phyloP scores from a whole-genome alignment of 176 grass and related monocot species.

The Eremochloa ophiuroides region DNA sequence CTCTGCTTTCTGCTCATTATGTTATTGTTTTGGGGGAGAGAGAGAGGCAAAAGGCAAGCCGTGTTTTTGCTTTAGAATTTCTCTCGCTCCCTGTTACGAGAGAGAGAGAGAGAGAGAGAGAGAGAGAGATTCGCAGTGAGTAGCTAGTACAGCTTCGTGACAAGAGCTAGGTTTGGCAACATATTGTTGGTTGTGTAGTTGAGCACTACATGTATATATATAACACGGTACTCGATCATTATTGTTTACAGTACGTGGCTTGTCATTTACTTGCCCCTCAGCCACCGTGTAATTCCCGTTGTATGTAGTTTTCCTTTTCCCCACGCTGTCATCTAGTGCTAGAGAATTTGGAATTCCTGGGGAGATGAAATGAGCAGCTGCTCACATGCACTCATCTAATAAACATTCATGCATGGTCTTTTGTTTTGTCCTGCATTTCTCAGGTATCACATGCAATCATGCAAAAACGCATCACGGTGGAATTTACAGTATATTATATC shows the following conservation, averaged over 20 bases:
- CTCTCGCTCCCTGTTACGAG: too few species aligned
- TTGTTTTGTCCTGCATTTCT: constrained; percentile 1
- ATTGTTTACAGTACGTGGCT: constrained; percentile 14
- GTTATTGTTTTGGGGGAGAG: too few species aligned
- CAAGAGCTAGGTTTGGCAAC: constrained; percentile 27
- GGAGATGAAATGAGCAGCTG: constrained; percentile 4
- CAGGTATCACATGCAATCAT: constrained; percentile 30
- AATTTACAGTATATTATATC: constrained; percentile 10
- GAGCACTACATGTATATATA: not conserved
- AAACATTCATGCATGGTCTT: not conserved
- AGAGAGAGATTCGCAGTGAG: not conserved
- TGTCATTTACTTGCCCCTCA: constrained; percentile 13
- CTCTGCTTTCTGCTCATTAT: too few species aligned
- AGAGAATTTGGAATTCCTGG: constrained; percentile 24
- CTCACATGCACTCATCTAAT: constrained; percentile 20
- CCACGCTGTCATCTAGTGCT: not conserved
- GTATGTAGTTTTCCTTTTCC: not conserved
- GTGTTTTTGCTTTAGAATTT: too few species aligned
- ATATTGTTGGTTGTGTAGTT: constrained; percentile 7
- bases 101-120: not conserved
- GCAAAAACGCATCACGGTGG: not conserved
- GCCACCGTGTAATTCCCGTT: constrained; percentile 22
- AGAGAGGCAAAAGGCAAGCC: too few species aligned
- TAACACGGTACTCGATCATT: constrained; percentile 21
- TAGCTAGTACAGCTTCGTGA: not conserved